Evolutionary conservation across 2,329 filamentous ascomycete genomes (phyloP).

Genomic region (Colletotrichum sp.): DNA sequence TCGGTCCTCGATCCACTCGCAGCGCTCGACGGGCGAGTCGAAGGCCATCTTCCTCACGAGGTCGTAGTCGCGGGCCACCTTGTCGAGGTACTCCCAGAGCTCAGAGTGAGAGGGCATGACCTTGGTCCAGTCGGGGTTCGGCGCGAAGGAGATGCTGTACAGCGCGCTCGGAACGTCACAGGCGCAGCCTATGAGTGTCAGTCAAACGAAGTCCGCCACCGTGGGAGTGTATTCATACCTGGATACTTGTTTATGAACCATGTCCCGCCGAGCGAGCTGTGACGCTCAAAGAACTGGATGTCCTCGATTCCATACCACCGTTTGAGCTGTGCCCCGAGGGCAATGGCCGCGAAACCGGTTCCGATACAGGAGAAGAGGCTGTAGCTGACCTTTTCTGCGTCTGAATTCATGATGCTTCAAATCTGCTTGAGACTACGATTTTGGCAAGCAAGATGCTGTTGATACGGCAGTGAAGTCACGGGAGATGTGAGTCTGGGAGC

Average conservation of each 20-base stretch:
- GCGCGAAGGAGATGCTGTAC: constrained; percentile 68
- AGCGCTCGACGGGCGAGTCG: constrained; percentile 36
- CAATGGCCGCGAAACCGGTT: constrained; percentile 66
- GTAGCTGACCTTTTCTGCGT: constrained; percentile 24
- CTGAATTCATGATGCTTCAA: background rate
- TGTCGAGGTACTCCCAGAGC: constrained; percentile 60
- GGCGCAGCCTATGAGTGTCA: constrained; percentile 37
- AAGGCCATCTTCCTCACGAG: constrained; percentile 43
- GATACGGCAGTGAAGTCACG: background rate
- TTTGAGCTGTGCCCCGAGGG: constrained; percentile 63
- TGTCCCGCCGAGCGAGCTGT: constrained; percentile 63
- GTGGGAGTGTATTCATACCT: constrained; percentile 32
- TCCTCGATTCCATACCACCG: constrained; percentile 62
- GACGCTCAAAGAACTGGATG: constrained; percentile 64
- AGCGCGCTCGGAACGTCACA: constrained; percentile 64
- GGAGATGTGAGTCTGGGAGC: background rate
- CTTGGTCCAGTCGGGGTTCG: constrained; percentile 64
- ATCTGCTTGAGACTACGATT: background rate
- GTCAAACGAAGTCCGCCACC: background rate
- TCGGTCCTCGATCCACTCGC: constrained; percentile 41
- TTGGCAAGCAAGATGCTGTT: background rate
- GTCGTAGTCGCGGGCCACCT: constrained; percentile 52
- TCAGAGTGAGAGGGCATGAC: constrained; percentile 61
- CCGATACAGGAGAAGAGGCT: constrained; percentile 55
- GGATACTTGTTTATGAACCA: constrained; percentile 66